Conservation (phyloP, 805 yeast genomes). For the Limtongia smithiae region DNA sequence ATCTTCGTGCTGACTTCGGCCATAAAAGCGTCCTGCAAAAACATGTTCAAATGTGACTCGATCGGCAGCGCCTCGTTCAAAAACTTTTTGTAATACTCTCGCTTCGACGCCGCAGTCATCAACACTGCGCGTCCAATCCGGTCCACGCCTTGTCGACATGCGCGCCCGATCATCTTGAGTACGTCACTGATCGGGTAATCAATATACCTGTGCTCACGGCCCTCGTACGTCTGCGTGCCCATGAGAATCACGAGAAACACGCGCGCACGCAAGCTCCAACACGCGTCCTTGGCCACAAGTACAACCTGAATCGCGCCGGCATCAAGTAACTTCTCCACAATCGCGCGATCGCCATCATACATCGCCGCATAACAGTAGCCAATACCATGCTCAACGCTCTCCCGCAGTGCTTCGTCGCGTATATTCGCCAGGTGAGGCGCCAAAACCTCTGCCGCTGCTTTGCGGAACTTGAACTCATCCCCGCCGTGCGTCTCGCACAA, state of each 20-base stretch:
- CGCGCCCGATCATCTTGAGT: constrained; percentile 35
- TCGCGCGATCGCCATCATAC: constrained; percentile 50
- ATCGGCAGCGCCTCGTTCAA: constrained; percentile 72
- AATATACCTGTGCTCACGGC: constrained; percentile 63
- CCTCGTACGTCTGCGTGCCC: constrained; percentile 71
- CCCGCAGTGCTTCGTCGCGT: constrained; percentile 46
- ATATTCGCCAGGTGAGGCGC: constrained; percentile 45
- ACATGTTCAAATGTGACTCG: constrained; percentile 65
- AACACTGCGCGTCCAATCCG: constrained; percentile 48
- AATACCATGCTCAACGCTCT: constrained; percentile 54
- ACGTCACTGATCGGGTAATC: constrained; percentile 56
- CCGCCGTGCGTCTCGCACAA: constrained; percentile 37
- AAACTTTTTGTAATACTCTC: constrained; percentile 67
- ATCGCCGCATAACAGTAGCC: constrained; percentile 61
- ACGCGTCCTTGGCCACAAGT: constrained; percentile 59
- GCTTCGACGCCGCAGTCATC: constrained; percentile 53
- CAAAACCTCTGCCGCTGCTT: constrained; percentile 41
- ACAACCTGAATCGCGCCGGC: constrained; percentile 53
- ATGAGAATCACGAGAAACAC: constrained; percentile 58
- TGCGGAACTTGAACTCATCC: constrained; percentile 44
- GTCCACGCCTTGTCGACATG: constrained; percentile 30
- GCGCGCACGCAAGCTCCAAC: constrained; percentile 45
- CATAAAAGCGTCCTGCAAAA: constrained; percentile 63
- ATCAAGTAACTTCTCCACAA: constrained; percentile 52
- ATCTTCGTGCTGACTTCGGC: constrained; percentile 68